phyloP scores from a whole-genome alignment of 192 early-diverging fungal species.

The Rhizophagus clarus region DNA sequence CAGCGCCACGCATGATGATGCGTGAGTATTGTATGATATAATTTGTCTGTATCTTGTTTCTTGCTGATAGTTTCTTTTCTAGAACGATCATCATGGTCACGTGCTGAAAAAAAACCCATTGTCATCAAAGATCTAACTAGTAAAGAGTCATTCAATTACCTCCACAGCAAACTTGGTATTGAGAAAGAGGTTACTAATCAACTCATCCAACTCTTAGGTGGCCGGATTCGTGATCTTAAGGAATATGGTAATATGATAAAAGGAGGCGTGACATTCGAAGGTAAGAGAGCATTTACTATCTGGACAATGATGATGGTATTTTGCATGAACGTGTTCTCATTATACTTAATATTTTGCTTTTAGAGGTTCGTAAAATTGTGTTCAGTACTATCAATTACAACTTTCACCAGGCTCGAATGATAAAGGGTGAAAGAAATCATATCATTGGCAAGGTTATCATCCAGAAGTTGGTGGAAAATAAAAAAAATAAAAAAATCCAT shows the following conservation, averaged over 20 bases:
- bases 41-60: conserved; percentile 17
- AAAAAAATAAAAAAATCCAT: background rate
- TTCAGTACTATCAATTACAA: background rate
- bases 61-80: conserved; percentile 27
- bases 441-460: conserved; percentile 17
- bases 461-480: conserved; percentile 13
- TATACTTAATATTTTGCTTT: conserved; percentile 30
- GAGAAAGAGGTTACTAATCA: conserved; percentile 1
- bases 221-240: conserved; percentile 28
- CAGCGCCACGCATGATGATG: conserved; percentile 17
- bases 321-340: conserved; percentile 29
- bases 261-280: conserved; percentile 6
- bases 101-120: background rate
- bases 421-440: background rate
- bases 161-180: conserved; percentile 25
- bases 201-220: conserved; percentile 26
- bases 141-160: conserved; percentile 13
- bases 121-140: conserved; percentile 28
- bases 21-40: conserved; percentile 26
- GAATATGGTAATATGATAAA: conserved; percentile 23
- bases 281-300: conserved; percentile 26
- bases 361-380: conserved; percentile 25
- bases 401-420: conserved; percentile 24
- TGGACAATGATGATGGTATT: no score
- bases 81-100: conserved; percentile 29